Evolutionary conservation across 768 basidiomycete species (phyloP).

Genomic region (Coprinopsis cinerea): DNA sequence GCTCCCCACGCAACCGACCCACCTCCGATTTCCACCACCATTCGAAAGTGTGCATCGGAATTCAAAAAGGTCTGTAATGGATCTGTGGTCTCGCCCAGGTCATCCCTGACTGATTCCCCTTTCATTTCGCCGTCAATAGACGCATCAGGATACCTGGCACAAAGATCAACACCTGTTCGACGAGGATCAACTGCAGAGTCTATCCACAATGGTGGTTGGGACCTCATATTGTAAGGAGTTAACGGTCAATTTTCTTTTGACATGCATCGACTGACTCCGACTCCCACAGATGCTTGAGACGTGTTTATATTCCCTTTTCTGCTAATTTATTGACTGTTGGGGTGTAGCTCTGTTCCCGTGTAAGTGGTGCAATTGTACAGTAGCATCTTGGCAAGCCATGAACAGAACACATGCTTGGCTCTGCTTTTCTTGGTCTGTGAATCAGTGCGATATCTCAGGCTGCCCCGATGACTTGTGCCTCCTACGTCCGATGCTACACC

Average conservation of each 20-base stretch:
- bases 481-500: no score
- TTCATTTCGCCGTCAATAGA: slow-evolving; percentile 29
- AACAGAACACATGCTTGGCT: no score
- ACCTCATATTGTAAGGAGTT: slow-evolving; percentile 82
- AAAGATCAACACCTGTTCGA: slow-evolving; percentile 83
- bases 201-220: slow-evolving; percentile 85
- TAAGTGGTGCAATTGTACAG: no score
- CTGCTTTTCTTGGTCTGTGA: no score
- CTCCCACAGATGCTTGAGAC: slow-evolving; percentile 13
- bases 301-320: neutral
- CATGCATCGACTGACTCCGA: slow-evolving; percentile 9
- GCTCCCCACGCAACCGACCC: slow-evolving; percentile 80
- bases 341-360: no score
- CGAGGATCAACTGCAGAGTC: slow-evolving; percentile 83
- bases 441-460: no score
- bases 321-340: neutral
- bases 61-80: slow-evolving; percentile 63
- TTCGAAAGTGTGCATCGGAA: slow-evolving; percentile 78
- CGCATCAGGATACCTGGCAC: slow-evolving; percentile 86
- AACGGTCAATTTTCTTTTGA: neutral
- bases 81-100: slow-evolving; percentile 6
- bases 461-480: no score
- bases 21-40: slow-evolving; percentile 85
- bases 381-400: no score
- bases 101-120: slow-evolving; percentile 10